Base-by-base conservation (phyloP, 1,284 basidiomycete genomes). In the Pseudozyma tsukubaensis region DNA sequence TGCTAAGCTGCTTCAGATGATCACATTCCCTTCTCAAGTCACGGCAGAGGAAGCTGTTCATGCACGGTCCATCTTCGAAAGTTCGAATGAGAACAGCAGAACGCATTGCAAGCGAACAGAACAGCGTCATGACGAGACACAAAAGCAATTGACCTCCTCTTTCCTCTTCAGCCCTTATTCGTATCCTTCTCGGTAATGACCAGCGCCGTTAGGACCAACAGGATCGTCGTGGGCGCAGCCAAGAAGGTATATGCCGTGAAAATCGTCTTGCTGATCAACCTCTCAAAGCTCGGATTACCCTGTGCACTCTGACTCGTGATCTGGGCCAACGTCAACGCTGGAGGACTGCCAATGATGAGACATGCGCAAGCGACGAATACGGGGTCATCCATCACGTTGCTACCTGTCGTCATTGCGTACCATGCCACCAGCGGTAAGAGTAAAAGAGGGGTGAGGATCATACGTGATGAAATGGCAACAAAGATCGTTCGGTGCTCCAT, bases 221-320 rank as follows among this genome's bases (percentile, higher is more conserved):
- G 37, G 24, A 84, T 65, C 5, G 83, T 83, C 13, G 81, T 82
- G 0, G 83, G 83, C 8, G 80, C 78, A 0, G 81, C 79, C 11
- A 83, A 53, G 37, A 84, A 61, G 4, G 79, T 75, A 50, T 84
- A 84, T 29, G 69, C 69, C 18, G 82, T 75, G 48, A 84, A 85
- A 67, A 88, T 87, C 0, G 87, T 88, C 72, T 86, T 87, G 45
- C 85, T 86, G 68, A 97, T 93, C 51, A 97, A 88, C 7, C 93
- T 88, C 85, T 97, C 94, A 82, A 97, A 96, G 0, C 92, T 91
- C 80, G 94, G 92, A 11, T 92, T 92, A 0, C 91, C 91, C 32
- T 73, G 44, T 6, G 72, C 78, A 2, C 90, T 92, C 4, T 92
- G 92, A 85, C 93, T 92, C 1, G 93, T 94, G 80, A 96, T 94